Conservation (phyloP, 129 eudicot species). For the Ambrosia artemisiifolia region DNA sequence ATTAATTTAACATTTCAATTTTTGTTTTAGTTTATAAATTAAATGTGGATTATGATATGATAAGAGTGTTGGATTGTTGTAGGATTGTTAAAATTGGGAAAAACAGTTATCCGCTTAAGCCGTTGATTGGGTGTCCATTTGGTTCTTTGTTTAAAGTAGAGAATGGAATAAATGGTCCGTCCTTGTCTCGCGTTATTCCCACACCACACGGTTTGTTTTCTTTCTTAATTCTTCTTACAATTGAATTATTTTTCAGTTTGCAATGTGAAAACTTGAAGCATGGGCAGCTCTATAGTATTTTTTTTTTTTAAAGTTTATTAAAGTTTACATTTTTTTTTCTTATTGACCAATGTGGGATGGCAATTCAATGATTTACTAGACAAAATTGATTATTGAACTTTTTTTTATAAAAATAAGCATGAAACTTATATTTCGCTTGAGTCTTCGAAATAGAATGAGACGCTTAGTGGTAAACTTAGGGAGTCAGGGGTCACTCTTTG, state of each 20-base stretch:
- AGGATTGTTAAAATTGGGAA: slow-evolving; percentile 79
- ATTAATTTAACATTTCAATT: too few relatives aligned
- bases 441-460: neutral
- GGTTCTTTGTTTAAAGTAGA: slow-evolving; percentile 84
- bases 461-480: too few relatives aligned
- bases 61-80: slow-evolving; percentile 19
- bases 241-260: neutral
- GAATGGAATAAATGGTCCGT: slow-evolving; percentile 57
- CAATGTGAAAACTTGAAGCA: slow-evolving; percentile 1
- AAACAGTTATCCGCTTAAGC: slow-evolving; percentile 61
- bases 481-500: too few relatives aligned
- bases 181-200: slow-evolving; percentile 47
- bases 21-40: too few relatives aligned
- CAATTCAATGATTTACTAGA: neutral
- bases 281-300: neutral
- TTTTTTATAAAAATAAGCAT: neutral
- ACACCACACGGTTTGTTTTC: slow-evolving; percentile 45
- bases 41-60: neutral
- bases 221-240: neutral
- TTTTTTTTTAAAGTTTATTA: neutral
- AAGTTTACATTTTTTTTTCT: neutral
- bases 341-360: neutral
- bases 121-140: slow-evolving; percentile 83
- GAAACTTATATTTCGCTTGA: too few relatives aligned
- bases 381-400: neutral